Evolutionary conservation across 2,329 filamentous ascomycete species (phyloP), one percentile per base, ranked within the genome.

Genomic region (Cordyceps javanica): DNA sequence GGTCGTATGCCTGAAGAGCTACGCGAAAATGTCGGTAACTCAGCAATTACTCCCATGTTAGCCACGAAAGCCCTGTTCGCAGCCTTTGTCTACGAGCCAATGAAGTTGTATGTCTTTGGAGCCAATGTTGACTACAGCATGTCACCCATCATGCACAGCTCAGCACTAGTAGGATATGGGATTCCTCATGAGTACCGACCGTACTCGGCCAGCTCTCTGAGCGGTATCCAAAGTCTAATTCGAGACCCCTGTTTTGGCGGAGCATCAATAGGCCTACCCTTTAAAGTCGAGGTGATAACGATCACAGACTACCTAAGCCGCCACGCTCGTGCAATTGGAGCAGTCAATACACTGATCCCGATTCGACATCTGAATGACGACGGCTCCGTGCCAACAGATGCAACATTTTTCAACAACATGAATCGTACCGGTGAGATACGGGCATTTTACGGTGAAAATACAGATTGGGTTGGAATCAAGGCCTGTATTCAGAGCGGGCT

Each of bases 401-500:
- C 77, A 1, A 70, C 83, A 9, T 70, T 78, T 19, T 77, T 78
- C 59, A 71, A 73, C n/a, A 78, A 82, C 59, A 62, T 70, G 30
- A 86, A 86, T 61, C 78, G 83, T 44, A 79, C 85, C 1, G 88
- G 88, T 0, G 81, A 84, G 0, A 82, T 90, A 7, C 81, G 82
- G 60, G 87, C 85, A 0, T 75, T 91, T 0, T 89, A 90, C 61
- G 89, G 88, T 1, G 88, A 91, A 59, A 92, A 92, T 60, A 91
- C 88, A 0, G 89, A 92, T 68, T 92, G 89, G 86, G 87, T 91
- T 34, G 89, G 89, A 5, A 89, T 92, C 42, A 77, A 86, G 55
- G 87, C 86, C 3, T 91, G 87, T 66, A 82, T 92, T 42, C 80
- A 85, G 6, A 79, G 87, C 32, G 88, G 88, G 2, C 75, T 91